These are phyloP conservation scores for Penicillium sp. DNA, from an alignment of 2,329 filamentous ascomycete species.

Conservation along the genomic window DNA sequence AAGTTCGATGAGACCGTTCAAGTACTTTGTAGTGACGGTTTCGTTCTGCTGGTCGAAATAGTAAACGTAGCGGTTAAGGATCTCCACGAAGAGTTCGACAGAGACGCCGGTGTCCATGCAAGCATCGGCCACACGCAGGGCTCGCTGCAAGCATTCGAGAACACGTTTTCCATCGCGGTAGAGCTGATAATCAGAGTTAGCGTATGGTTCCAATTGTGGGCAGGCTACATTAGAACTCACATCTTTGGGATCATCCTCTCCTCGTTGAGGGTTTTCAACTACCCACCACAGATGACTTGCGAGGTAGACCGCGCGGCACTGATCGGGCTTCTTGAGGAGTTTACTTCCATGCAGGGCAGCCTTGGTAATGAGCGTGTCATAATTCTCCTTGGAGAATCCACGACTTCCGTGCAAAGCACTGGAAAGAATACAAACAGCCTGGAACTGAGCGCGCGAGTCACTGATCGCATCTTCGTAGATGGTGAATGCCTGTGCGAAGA, in stretches of 20 bases:
- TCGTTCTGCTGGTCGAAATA: conserved; percentile 99
- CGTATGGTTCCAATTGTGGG: conserved; percentile 16
- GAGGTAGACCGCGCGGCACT: conserved; percentile 93
- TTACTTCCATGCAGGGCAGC: conserved; percentile 96
- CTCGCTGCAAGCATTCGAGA: conserved; percentile 91
- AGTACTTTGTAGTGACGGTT: conserved; percentile 95
- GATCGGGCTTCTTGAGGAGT: conserved; percentile 93
- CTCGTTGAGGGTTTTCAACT: conserved; percentile 73
- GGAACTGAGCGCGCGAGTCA: conserved; percentile 95
- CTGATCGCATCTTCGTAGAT: conserved; percentile 96
- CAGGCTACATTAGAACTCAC: conserved; percentile 53
- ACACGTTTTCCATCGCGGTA: conserved; percentile 98
- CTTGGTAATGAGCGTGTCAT: conserved; percentile 97
- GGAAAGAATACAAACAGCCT: conserved; percentile 93
- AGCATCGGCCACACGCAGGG: conserved; percentile 91
- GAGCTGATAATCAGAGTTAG: conserved; percentile 57
- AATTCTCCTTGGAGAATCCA: conserved; percentile 94
- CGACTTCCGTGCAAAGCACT: conserved; percentile 84
- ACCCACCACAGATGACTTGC: conserved; percentile 99
- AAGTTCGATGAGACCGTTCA: conserved; percentile 96
- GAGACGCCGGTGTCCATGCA: conserved; percentile 99
- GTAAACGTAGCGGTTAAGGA: conserved; percentile 96
- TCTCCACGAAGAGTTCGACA: conserved; percentile 97
- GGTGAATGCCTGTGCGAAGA: conserved; percentile 96
- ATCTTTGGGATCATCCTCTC: conserved; percentile 77